Base-by-base conservation (phyloP, 225 moss, liverwort and hornwort genomes). In the Neckera pumila region DNA sequence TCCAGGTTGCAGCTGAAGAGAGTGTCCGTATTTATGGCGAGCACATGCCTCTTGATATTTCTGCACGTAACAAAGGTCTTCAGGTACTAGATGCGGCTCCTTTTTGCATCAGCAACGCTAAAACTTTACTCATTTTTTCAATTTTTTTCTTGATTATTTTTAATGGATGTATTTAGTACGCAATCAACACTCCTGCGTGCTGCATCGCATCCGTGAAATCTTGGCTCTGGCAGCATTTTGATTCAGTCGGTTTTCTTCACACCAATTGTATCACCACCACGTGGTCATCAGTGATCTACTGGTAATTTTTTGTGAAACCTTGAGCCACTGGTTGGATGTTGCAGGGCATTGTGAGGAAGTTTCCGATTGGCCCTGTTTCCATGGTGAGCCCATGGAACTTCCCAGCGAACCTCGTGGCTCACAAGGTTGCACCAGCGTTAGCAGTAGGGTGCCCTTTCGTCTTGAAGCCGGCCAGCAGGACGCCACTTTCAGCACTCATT, bases 381-480 rank as follows among this genome's bases (percentile, higher is more conserved):
- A 98, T 98, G 98, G 97, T 98, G 56, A 98, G 98, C 65, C 98
- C 98, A 17, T 98, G 98, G 98, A 98, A 98, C 70, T 98, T 98
- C 67, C 98, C 96, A 20, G 88, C 96, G 58, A 98, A 98, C 84
- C 89, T 98, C 72, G 98, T 98, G 70, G 97, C 98, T 16, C 98
- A 98, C 89, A 98, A 98, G 92, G 95, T 98, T 45, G 97, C 97
- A 27, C 98, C 98, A 31, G 97, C 98, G 28, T 17, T 98, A 65
- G 97, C 98, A 53, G 98, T 97, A 22, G 98, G 97, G 19, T 98
- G 97, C 83, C 92, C 98, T 49, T 98, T 96, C 60, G 98, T 97
- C 78, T 85, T 98, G 90, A 98, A 98, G 87, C 98, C 97, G 25
- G 97, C 97, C 64, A 97, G 96, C 91, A 94, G 97, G 58, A 98